These are phyloP conservation scores for Globisporangium splendens DNA, from an alignment of 352 stramenopile genomes.

Conservation along the genomic window DNA sequence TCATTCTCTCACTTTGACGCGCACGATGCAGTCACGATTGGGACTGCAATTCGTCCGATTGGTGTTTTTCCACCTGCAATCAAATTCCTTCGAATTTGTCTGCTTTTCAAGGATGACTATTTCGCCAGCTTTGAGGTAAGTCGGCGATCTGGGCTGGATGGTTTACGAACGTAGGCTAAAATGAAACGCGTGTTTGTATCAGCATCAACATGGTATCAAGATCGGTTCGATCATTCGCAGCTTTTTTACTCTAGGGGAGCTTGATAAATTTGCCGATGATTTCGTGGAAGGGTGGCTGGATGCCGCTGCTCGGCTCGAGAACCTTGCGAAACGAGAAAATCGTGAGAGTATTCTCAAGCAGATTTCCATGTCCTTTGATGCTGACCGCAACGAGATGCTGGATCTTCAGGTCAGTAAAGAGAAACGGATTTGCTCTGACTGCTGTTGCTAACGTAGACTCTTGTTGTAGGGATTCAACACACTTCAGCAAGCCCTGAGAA, in stretches of 20 bases:
- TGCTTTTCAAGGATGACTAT: slow-evolving; percentile 37
- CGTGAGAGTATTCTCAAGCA: slow-evolving; percentile 30
- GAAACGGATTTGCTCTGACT: background rate
- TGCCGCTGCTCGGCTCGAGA: slow-evolving; percentile 15
- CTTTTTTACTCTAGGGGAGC: slow-evolving; percentile 31
- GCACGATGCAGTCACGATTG: slow-evolving; percentile 9
- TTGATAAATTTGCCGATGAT: slow-evolving; percentile 33
- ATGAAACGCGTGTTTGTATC: slow-evolving; percentile 9
- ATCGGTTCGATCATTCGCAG: slow-evolving; percentile 23
- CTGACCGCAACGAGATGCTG: slow-evolving; percentile 33
- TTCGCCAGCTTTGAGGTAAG: slow-evolving; percentile 30
- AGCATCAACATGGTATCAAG: slow-evolving; percentile 16
- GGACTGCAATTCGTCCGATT: slow-evolving; percentile 5
- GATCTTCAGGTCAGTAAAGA: slow-evolving; percentile 27
- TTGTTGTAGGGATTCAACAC: slow-evolving; percentile 47
- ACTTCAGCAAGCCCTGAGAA: slow-evolving; percentile 47
- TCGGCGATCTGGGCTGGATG: background rate
- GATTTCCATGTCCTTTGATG: slow-evolving; percentile 45
- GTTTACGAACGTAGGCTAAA: background rate
- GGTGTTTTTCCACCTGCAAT: slow-evolving; percentile 3
- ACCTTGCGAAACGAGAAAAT: slow-evolving; percentile 38
- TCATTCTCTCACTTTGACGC: slow-evolving; percentile 6
- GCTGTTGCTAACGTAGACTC: too few relatives aligned
- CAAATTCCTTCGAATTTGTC: slow-evolving; percentile 38
- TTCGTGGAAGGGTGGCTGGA: slow-evolving; percentile 25